phyloP scores from a whole-genome alignment of 768 basidiomycete genomes.

The Lactifluus rugatus region DNA sequence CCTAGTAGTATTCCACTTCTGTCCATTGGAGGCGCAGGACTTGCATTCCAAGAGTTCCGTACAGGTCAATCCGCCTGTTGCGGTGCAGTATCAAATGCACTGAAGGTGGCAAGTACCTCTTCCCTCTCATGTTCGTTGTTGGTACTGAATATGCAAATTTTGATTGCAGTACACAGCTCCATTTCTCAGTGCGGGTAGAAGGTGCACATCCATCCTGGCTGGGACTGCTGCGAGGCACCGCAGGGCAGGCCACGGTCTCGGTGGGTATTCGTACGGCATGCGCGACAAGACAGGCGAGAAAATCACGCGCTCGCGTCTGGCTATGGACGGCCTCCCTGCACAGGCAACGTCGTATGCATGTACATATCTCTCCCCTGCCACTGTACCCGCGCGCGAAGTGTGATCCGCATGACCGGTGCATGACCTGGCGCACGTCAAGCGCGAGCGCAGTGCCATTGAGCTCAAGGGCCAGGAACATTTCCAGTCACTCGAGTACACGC shows the following conservation, averaged over 20 bases:
- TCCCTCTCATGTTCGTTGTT: not conserved
- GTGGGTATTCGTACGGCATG: conserved; percentile 87
- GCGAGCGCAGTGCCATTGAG: conserved; percentile 90
- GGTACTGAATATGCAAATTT: not conserved
- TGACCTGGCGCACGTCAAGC: conserved; percentile 78
- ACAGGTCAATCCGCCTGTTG: not conserved
- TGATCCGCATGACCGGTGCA: conserved; percentile 72
- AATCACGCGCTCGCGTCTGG: conserved; percentile 68
- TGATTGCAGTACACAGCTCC: not conserved
- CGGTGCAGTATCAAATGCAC: not conserved
- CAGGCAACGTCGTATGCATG: conserved; percentile 90
- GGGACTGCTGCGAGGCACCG: conserved; percentile 87
- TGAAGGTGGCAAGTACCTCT: not conserved
- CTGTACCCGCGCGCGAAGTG: conserved; percentile 36
- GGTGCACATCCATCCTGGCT: conserved; percentile 75
- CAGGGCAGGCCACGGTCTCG: conserved; percentile 85
- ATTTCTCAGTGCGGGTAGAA: not conserved
- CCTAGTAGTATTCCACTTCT: too few relatives aligned
- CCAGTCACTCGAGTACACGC: conserved; percentile 81
- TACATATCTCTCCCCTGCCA: too few relatives aligned
- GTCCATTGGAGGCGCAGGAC: not conserved
- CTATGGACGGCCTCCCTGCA: conserved; percentile 63
- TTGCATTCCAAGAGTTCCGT: not conserved
- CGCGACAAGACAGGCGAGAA: conserved; percentile 92
- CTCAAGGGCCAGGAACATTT: conserved; percentile 97